phyloP scores from a whole-genome alignment of 345 rosid species.

The Gossypium sturtianum region DNA sequence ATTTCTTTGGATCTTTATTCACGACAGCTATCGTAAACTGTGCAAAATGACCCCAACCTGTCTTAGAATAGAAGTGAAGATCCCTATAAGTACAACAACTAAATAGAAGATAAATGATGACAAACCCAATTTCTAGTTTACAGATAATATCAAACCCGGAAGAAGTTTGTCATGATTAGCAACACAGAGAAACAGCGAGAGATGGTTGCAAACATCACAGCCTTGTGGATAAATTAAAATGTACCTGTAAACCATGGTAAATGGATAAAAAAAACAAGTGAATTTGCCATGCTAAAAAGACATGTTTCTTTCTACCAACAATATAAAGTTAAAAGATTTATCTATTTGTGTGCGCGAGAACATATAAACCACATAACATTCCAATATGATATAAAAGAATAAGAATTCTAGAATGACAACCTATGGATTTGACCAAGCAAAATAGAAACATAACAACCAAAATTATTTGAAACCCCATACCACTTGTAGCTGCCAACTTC shows the following conservation, averaged over 20 bases:
- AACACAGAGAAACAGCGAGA: constrained; percentile 86
- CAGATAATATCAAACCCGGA: constrained; percentile 59
- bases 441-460: constrained; percentile 1
- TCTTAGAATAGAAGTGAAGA: constrained; percentile 14
- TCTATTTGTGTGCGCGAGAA: background rate
- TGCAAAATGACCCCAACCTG: constrained; percentile 98
- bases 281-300: background rate
- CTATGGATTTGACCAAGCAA: background rate
- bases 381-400: background rate
- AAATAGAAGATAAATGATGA: background rate
- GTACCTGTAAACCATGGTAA: constrained; percentile 52
- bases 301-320: background rate
- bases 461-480: constrained; percentile 37
- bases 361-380: background rate
- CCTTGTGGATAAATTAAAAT: constrained; percentile 88
- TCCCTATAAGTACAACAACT: constrained; percentile 1
- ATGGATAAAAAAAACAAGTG: constrained; percentile 6
- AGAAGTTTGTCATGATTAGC: constrained; percentile 88
- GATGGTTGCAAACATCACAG: constrained; percentile 89
- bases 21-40: constrained; percentile 92
- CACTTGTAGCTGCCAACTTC: constrained; percentile 92
- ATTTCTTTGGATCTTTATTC: constrained; percentile 86
- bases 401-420: background rate
- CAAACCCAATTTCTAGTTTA: background rate
- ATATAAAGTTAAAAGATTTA: background rate